Evolutionary conservation across 2,329 filamentous ascomycete species (phyloP).

Genomic region (Bertia moriformis): DNA sequence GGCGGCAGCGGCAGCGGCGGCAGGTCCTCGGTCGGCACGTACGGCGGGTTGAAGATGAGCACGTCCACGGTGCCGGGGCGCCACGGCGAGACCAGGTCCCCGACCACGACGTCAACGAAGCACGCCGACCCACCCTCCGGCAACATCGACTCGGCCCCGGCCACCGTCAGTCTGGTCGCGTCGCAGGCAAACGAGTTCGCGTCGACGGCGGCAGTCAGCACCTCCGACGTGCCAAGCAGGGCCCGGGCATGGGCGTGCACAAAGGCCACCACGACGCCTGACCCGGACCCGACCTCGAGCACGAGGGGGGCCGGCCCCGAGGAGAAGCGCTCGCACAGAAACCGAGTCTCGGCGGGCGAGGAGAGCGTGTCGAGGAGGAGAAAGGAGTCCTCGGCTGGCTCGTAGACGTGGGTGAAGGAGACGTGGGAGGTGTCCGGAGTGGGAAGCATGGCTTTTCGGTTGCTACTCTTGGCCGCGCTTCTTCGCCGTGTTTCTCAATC

Average conservation of each 20-base stretch:
- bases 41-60: slow-evolving; percentile 91
- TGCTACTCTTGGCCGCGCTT: slow-evolving; percentile 4
- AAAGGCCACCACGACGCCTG: slow-evolving; percentile 86
- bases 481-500: too few relatives aligned
- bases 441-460: slow-evolving; percentile 56
- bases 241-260: slow-evolving; percentile 56
- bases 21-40: slow-evolving; percentile 72
- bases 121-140: slow-evolving; percentile 22
- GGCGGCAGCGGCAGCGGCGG: slow-evolving; percentile 34
- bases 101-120: slow-evolving; percentile 55
- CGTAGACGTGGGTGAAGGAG: slow-evolving; percentile 75
- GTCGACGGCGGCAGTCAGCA: slow-evolving; percentile 67
- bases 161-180: slow-evolving; percentile 56
- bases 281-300: slow-evolving; percentile 79
- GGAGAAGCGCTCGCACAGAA: slow-evolving; percentile 50
- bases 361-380: slow-evolving; percentile 85
- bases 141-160: too few relatives aligned
- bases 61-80: slow-evolving; percentile 55
- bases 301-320: slow-evolving; percentile 36
- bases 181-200: slow-evolving; percentile 72
- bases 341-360: slow-evolving; percentile 49
- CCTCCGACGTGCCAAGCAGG: slow-evolving; percentile 58
- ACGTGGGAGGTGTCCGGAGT: slow-evolving; percentile 91
- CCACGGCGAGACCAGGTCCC: slow-evolving; percentile 55
- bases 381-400: slow-evolving; percentile 91